Evolutionary conservation across 495 filamentous ascomycete genomes (phyloP), one percentile per base, ranked within the genome.

Genomic region (Podospora fimiseda): DNA sequence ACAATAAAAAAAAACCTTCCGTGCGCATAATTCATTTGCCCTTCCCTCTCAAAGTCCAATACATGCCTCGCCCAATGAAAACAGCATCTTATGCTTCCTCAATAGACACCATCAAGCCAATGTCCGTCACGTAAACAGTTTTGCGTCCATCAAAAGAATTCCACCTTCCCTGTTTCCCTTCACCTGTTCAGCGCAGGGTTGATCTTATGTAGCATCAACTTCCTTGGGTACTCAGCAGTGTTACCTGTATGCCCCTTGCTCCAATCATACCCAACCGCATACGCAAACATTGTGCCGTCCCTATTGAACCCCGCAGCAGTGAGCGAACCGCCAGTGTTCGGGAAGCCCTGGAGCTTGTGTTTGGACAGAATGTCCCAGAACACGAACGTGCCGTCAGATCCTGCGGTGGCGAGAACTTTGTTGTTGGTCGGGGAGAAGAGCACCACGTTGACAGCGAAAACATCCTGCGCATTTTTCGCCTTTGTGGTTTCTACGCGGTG

Each of bases 211-310:
- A 96, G 73, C 83, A 94, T 91, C 49, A 96, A 81, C 70, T 93
- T 94, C 67, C 84, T 90, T 5, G 83, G 77, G 37, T 80, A 77
- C 56, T 82, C 75, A 18, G 78, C 82, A 23, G 66, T 89, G 66
- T 93, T 92, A 23, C 66, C 76, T 7, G 78, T 73, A 68, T 88
- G 92, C 9, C 91, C 91, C 69, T 94, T 94, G 64, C 85, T 87
- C 91, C 91, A 96, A 72, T 96, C 91, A 60, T 96, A 96, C 60
- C 87, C 90, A 23, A 94, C 80, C 5, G 90, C 86, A 62, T 96
- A 96, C 15, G 89, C 90, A 62, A 95, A 94, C 58, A 92, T 87
- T 58, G 73, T 81, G 43, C 90, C 91, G 47, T 71, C 81, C 43
- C 79, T 70, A 65, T 86, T 87, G 77, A 96, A 96, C 6, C 75